These are phyloP conservation scores for Neurospora sp. DNA, from an alignment of 495 filamentous ascomycete species.

Conservation along the genomic window DNA sequence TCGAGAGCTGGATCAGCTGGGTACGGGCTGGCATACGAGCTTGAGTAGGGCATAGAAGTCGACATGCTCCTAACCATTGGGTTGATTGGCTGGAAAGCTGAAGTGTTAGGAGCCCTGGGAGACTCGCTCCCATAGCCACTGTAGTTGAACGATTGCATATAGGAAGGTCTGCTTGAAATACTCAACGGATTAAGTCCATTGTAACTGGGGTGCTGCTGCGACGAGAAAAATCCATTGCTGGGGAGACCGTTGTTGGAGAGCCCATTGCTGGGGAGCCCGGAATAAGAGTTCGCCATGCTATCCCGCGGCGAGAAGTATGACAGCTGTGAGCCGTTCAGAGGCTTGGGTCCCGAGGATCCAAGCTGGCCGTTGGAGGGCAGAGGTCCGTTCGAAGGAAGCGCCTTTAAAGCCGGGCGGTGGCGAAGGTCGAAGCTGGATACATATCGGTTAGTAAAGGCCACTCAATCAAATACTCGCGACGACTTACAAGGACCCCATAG, in stretches of 20 bases:
- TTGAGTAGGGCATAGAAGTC: constrained; percentile 10
- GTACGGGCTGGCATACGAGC: constrained; percentile 6
- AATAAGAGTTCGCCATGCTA: constrained; percentile 4
- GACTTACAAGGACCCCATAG: constrained; percentile 14
- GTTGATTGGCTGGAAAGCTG: constrained; percentile 15
- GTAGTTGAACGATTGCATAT: constrained; percentile 23
- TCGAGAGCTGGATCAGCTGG: constrained; percentile 10
- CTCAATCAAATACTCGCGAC: background rate
- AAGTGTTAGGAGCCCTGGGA: constrained; percentile 14
- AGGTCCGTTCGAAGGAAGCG: constrained; percentile 14
- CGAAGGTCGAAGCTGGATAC: constrained; percentile 12
- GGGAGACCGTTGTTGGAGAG: constrained; percentile 13
- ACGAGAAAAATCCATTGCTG: constrained; percentile 21
- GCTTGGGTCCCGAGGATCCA: constrained; percentile 6
- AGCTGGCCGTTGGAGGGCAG: constrained; percentile 15
- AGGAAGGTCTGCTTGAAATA: constrained; percentile 23
- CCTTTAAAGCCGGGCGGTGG: constrained; percentile 13
- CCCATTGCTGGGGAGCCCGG: constrained; percentile 12
- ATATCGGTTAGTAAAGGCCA: background rate
- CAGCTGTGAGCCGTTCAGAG: constrained; percentile 1
- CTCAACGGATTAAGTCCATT: constrained; percentile 35
- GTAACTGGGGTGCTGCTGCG: constrained; percentile 20
- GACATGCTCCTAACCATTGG: constrained; percentile 8
- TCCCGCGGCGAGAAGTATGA: constrained; percentile 10
- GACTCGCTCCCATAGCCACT: constrained; percentile 18